phyloP scores from a whole-genome alignment of 2,329 filamentous ascomycete species.

The Huntiella abstrusa region DNA sequence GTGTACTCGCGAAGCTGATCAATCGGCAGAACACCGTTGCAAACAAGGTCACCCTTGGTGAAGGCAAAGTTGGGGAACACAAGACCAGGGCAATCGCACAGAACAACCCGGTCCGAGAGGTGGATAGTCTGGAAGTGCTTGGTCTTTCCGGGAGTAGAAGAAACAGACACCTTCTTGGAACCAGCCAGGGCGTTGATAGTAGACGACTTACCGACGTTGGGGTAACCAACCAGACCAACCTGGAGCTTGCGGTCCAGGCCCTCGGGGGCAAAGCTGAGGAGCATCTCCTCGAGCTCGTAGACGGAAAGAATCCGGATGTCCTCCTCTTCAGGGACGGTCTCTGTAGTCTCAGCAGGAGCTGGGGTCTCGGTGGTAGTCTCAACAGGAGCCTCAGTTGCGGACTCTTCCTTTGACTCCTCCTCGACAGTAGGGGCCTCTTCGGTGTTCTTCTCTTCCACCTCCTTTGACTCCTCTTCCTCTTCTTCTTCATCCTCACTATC shows the following conservation, averaged over 20 bases:
- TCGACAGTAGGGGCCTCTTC: constrained; percentile 8
- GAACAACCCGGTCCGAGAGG: constrained; percentile 68
- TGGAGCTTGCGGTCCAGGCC: constrained; percentile 48
- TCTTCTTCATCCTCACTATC: constrained; percentile 24
- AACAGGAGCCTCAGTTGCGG: neutral
- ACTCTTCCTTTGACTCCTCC: constrained; percentile 11
- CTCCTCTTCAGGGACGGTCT: constrained; percentile 25
- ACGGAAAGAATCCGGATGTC: constrained; percentile 74
- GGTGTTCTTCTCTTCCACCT: constrained; percentile 14
- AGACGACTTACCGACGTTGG: constrained; percentile 97
- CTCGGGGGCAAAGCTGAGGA: constrained; percentile 50
- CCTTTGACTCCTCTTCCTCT: constrained; percentile 20
- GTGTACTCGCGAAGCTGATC: constrained; percentile 89
- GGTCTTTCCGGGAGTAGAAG: constrained; percentile 90
- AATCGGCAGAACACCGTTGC: constrained; percentile 86
- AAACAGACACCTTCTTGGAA: constrained; percentile 95
- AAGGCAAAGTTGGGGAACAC: constrained; percentile 97
- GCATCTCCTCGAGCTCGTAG: constrained; percentile 78
- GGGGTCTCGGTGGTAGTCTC: constrained; percentile 13
- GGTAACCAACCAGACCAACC: constrained; percentile 90
- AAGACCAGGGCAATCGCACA: constrained; percentile 96
- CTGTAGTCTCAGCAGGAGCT: constrained; percentile 16
- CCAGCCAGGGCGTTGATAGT: constrained; percentile 99
- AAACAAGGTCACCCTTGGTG: constrained; percentile 90
- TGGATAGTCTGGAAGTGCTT: constrained; percentile 99